Base-by-base conservation (phyloP, 2,329 filamentous ascomycete species). In the Aspergillus neotritici region DNA sequence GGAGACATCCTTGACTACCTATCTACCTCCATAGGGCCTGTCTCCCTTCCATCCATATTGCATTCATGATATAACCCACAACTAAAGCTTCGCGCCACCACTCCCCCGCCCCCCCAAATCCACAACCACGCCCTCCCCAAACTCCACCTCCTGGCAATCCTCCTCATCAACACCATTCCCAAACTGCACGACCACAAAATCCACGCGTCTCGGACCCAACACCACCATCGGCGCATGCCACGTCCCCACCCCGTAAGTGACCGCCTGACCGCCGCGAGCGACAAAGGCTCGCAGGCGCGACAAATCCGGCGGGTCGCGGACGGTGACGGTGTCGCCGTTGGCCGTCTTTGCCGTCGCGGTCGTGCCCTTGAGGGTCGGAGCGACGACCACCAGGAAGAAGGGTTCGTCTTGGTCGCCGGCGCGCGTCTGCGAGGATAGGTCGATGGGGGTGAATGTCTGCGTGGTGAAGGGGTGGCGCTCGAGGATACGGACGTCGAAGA, bases 161-260 rank as follows among this genome's bases (percentile, higher is more conserved):
- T 97, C 91, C 1, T 76, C 69, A 0, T 70, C 78, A 10, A 93
- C 83, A 2, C 86, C 89, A 65, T 94, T 97, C 29, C 83, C 82
- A 70, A 86, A 93, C 70, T 97, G 91, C 53, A 86, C 79, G 2
- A 97, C 91, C 4, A 94, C 79, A 65, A 96, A 97, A 61, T 93
- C 87, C 37, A 96, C 73, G 14, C 82, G 75, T 41, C 72, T 68
- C 34, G 69, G 64, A 1, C 90, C 90, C 37, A 97, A 67, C 12
- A 87, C 89, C 11, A 89, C 86, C 91, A 98, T 97, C 0, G 93
- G 93, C 48, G 91, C 89, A 72, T 98, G 93, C 91, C 84, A 98
- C 41, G 89, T 96, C 4, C 88, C 93, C 1, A 86, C 82, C 1
- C 79, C 88, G 64, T 97, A 98, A 3, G 89, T 96, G 11, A 98